Base-by-base conservation (phyloP, 257 asterid species). In the Solanum sitiens region DNA sequence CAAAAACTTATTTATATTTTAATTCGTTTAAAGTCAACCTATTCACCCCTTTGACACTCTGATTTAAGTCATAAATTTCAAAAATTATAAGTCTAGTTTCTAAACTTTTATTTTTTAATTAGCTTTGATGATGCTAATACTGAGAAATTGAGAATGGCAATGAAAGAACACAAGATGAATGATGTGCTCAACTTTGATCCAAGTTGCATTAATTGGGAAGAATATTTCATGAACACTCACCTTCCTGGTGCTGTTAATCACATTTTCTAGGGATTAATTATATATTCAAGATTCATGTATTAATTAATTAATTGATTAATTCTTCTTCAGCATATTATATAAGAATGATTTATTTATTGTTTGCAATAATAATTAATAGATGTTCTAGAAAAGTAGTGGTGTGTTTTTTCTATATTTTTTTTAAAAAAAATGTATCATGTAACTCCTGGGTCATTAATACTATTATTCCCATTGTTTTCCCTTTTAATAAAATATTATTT, bases 61-160 rank as follows among this genome's bases (percentile, higher is more conserved):
- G 20, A 23, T 23, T 23, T 13, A 30, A 27, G 11, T 63, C 37
- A 27, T 21, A 33, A 80, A 11, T 20, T n/a, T 11, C 18, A n/a
- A 63, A n/a, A 27, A 20, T 35, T n/a, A 56, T 4, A 65, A 14
- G 44, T 35, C 61, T 15, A 50, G 7, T n/a, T 5, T 65, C 4
- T 47, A 6, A 25, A 5, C 30, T 23, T 33, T 8, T 35, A n/a
- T n/a, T 8, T 35, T 44, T 56, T 20, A 32, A 27, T 47, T 89
- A 93, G 96, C 11, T 93, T 93, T 87, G 94, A 94, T 68, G 98
- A 94, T 86, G 86, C 15, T 84, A 94, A 94, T 88, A 93, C 96
- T 0, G 93, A 92, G 39, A 93, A 83, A 27, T 77, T 94, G 83
- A 88, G 93, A 71, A 89, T 86, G 88, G 87, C 88, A 15, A 72